These are phyloP conservation scores for Arthrinium puccinioides DNA, from an alignment of 2,329 filamentous ascomycete genomes.

Conservation along the genomic window DNA sequence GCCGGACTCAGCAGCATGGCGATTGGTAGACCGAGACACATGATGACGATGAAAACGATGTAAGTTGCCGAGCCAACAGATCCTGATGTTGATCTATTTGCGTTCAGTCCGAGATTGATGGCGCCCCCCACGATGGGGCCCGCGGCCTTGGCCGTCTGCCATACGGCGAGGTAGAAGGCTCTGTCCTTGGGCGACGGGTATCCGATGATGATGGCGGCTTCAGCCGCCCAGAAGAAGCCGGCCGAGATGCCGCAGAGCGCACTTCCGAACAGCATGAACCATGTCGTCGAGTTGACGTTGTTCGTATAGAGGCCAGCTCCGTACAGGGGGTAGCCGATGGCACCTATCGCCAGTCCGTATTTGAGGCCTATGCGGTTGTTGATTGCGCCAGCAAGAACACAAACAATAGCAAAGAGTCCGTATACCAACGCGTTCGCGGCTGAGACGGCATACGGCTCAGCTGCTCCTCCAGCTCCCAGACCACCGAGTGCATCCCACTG, in stretches of 20 bases:
- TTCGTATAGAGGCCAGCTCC: conserved; percentile 59
- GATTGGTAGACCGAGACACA: conserved; percentile 24
- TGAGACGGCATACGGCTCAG: conserved; percentile 32
- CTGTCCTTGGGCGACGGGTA: conserved; percentile 57
- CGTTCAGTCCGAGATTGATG: conserved; percentile 41
- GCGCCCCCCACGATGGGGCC: conserved; percentile 41
- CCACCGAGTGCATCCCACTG: conserved; percentile 36
- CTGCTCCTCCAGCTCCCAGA: conserved; percentile 33
- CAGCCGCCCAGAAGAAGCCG: conserved; percentile 61
- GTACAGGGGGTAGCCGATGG: conserved; percentile 56
- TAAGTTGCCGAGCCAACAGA: conserved; percentile 19
- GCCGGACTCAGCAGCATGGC: conserved; percentile 22
- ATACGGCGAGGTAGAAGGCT: conserved; percentile 47
- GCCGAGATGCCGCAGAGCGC: conserved; percentile 56
- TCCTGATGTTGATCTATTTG: conserved; percentile 11
- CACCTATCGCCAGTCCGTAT: conserved; percentile 33
- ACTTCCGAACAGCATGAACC: conserved; percentile 57
- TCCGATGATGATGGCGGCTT: conserved; percentile 57
- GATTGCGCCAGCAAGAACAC: conserved; percentile 29
- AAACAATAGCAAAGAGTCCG: conserved; percentile 34
- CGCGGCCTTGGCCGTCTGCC: conserved; percentile 32
- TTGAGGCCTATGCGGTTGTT: conserved; percentile 29
- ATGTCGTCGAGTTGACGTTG: conserved; percentile 54
- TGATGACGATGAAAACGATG: conserved; percentile 24
- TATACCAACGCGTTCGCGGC: conserved; percentile 38